Evolutionary conservation across 768 basidiomycete species (phyloP).

Genomic region (Tulasnella sp.): DNA sequence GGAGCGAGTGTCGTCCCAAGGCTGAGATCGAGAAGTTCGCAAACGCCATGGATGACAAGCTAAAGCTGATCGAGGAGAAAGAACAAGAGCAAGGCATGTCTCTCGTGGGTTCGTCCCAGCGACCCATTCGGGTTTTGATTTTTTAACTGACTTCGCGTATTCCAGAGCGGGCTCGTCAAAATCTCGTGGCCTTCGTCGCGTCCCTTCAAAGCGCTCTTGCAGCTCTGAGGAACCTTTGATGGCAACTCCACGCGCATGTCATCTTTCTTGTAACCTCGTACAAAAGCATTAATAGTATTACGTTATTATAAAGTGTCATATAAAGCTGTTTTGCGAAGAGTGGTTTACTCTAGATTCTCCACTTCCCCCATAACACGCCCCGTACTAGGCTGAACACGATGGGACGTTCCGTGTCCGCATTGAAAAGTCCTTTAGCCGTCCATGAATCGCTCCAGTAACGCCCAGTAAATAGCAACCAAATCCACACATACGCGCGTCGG

Average conservation of each 20-base stretch:
- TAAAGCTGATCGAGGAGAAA: conserved; percentile 25
- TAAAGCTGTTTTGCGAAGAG: neutral
- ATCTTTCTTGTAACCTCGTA: neutral
- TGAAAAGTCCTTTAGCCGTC: conserved; percentile 26
- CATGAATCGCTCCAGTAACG: conserved; percentile 36
- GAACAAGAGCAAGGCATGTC: conserved; percentile 32
- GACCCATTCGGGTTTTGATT: neutral
- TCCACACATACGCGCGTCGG: conserved; percentile 25
- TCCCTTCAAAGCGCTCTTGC: conserved; percentile 25
- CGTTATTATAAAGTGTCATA: neutral
- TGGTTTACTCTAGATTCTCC: conserved; percentile 20
- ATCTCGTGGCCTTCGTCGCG: conserved; percentile 25
- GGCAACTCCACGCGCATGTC: neutral
- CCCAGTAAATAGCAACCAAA: conserved; percentile 32
- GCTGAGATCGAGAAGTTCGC: conserved; percentile 23
- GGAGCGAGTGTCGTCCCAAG: conserved; percentile 24
- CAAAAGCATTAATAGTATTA: neutral
- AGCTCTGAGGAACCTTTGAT: conserved; percentile 22
- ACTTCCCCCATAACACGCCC: conserved; percentile 28
- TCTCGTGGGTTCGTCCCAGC: neutral
- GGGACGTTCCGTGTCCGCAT: conserved; percentile 24
- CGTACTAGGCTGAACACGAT: conserved; percentile 33
- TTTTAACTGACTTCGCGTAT: neutral
- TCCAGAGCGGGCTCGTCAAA: conserved; percentile 27
- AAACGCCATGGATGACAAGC: conserved; percentile 24